phyloP scores from a whole-genome alignment of 345 rosid genomes.

The Garcia nutans region DNA sequence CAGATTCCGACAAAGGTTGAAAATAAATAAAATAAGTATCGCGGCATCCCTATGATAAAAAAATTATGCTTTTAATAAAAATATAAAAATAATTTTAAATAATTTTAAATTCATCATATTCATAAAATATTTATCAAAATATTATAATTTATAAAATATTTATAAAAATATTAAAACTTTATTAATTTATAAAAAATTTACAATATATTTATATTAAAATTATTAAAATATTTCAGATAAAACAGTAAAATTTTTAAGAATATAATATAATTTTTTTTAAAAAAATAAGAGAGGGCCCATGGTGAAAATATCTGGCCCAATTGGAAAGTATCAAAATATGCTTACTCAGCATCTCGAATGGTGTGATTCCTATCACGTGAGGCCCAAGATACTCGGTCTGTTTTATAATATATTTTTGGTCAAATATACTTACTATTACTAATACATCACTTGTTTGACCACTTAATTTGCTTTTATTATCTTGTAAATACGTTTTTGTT shows the following conservation, averaged over 20 bases:
- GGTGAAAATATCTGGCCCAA: not conserved
- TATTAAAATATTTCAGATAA: too few species aligned
- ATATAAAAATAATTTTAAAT: too few species aligned
- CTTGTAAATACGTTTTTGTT: not conserved
- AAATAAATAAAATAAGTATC: slow-evolving; percentile 16
- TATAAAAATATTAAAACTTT: too few species aligned
- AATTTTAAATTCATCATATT: too few species aligned
- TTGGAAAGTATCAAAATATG: slow-evolving; percentile 9
- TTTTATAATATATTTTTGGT: slow-evolving; percentile 24
- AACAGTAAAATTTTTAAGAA: too few species aligned
- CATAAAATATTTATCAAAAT: too few species aligned
- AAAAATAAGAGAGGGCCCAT: slow-evolving; percentile 24
- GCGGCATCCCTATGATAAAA: slow-evolving; percentile 43
- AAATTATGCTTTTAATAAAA: too few species aligned
- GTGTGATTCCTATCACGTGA: slow-evolving; percentile 57
- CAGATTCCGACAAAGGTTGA: slow-evolving; percentile 24
- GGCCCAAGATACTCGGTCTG: slow-evolving; percentile 74
- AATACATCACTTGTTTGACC: slow-evolving; percentile 31
- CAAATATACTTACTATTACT: slow-evolving; percentile 18
- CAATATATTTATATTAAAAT: too few species aligned
- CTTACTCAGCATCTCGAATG: slow-evolving; percentile 4
- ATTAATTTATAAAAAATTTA: too few species aligned
- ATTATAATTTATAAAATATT: too few species aligned
- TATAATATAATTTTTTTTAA: too few species aligned
- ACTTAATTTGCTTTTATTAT: not conserved